These are phyloP conservation scores for Nicotiana sylvestris DNA, from an alignment of 257 asterid genomes.

Conservation along the genomic window DNA sequence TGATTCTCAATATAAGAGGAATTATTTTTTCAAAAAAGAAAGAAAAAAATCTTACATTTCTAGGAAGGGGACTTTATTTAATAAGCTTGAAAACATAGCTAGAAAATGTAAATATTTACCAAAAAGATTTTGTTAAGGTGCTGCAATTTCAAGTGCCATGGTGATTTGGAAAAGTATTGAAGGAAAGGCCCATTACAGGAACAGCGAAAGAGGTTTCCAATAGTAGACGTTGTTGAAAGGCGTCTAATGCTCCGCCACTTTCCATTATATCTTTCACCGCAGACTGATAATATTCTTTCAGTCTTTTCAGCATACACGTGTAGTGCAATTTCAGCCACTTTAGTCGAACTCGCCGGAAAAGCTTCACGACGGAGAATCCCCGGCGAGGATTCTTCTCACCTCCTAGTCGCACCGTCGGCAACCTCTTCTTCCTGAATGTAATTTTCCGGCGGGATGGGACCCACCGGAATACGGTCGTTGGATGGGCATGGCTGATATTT, in stretches of 20 bases:
- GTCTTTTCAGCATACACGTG: conserved; percentile 34
- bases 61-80: too few relatives aligned
- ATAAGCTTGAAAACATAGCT: not conserved
- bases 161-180: conserved; percentile 25
- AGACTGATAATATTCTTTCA: conserved; percentile 39
- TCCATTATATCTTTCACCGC: conserved; percentile 38
- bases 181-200: conserved; percentile 68
- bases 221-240: conserved; percentile 57
- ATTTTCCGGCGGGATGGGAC: conserved; percentile 29
- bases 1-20: too few relatives aligned
- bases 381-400: conserved; percentile 37
- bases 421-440: conserved; percentile 26
- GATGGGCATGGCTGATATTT: not conserved
- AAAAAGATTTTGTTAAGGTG: not conserved
- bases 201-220: conserved; percentile 64
- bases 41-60: too few relatives aligned
- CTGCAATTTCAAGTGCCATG: not conserved
- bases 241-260: conserved; percentile 38
- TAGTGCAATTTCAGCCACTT: conserved; percentile 40
- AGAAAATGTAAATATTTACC: not conserved
- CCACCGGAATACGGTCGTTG: conserved; percentile 29
- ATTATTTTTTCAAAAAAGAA: too few relatives aligned
- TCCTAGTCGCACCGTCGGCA: conserved; percentile 58
- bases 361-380: conserved; percentile 36
- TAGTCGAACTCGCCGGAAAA: conserved; percentile 43